Evolutionary conservation across 2,329 filamentous ascomycete genomes (phyloP).

Genomic region (Fusarium sp.): DNA sequence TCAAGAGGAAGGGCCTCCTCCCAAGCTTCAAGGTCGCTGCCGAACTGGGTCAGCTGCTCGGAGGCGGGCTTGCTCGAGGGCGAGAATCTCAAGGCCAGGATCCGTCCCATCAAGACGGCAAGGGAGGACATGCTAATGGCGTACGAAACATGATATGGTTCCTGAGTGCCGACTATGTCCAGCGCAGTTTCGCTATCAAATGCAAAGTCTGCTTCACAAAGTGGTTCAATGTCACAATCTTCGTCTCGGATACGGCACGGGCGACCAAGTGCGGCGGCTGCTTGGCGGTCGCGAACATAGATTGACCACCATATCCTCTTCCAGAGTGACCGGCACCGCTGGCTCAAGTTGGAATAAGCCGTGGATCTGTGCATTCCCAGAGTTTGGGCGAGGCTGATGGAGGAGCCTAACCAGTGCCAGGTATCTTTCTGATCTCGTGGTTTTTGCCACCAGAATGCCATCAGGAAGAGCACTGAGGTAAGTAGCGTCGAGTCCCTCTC

Average conservation of each 20-base stretch:
- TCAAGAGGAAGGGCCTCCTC: neutral
- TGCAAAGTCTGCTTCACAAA: conserved; percentile 15
- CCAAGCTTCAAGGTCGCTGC: neutral
- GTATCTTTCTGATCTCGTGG: neutral
- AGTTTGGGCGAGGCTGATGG: neutral
- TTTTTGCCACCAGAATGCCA: neutral
- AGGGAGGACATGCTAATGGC: neutral
- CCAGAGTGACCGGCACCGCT: neutral
- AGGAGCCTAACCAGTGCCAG: neutral
- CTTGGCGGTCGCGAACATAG: conserved; percentile 29
- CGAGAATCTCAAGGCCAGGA: neutral
- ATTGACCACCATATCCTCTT: neutral
- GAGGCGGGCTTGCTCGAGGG: neutral
- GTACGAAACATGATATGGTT: neutral
- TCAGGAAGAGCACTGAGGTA: neutral
- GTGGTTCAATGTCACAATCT: conserved; percentile 32
- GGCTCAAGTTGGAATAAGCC: neutral
- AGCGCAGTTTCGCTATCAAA: conserved; percentile 14
- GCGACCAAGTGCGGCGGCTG: conserved; percentile 22
- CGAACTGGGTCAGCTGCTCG: neutral
- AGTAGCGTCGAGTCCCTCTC: neutral
- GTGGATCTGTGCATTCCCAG: neutral
- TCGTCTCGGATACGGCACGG: conserved; percentile 37
- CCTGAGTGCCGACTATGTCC: neutral
- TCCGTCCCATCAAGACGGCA: neutral